A percentile compares a stretch with the other conserved stretches of the same genome.
Evolutionary conservation across 768 basidiomycete species (phyloP).

Genomic region (Pleurotus platypus): DNA sequence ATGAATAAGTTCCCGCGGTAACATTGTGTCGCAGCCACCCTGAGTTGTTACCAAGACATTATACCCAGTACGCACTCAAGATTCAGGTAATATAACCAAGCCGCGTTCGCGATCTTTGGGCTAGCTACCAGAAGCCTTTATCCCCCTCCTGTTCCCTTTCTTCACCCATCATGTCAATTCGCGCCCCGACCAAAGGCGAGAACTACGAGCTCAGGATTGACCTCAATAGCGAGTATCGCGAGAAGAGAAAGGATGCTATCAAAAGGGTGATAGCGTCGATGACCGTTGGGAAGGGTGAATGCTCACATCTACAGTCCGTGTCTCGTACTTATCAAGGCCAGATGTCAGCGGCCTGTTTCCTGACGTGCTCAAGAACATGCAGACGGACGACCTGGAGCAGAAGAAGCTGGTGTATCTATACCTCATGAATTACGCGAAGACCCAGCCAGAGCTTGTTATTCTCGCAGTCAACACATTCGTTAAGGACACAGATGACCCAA

Average conservation of each 20-base stretch:
- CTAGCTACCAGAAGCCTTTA: not conserved
- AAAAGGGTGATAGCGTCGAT: conserved; percentile 97
- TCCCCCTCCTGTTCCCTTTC: not conserved
- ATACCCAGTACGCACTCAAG: too few species aligned
- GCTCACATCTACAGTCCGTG: conserved; percentile 12
- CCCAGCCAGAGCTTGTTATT: conserved; percentile 98
- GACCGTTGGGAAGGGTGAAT: conserved; percentile 94
- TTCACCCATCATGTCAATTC: conserved; percentile 40
- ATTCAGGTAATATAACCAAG: too few species aligned
- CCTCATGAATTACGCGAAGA: conserved; percentile 99
- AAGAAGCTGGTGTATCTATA: conserved; percentile 99
- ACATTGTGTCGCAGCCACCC: not conserved
- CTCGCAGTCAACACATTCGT: conserved; percentile 99
- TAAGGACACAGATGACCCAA: conserved; percentile 93
- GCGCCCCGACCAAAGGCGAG: conserved; percentile 77
- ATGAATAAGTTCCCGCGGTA: not conserved
- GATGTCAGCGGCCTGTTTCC: conserved; percentile 95
- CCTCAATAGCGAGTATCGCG: conserved; percentile 94
- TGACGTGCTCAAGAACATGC: conserved; percentile 99
- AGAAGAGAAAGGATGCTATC: conserved; percentile 97
- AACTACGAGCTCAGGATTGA: conserved; percentile 97
- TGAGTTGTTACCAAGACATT: not conserved
- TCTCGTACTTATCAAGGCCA: conserved; percentile 20
- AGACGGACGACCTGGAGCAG: conserved; percentile 98
- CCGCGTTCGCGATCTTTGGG: not conserved